Base-by-base conservation (phyloP, 805 yeast genomes). In the Suhomyces xylopsoci region DNA sequence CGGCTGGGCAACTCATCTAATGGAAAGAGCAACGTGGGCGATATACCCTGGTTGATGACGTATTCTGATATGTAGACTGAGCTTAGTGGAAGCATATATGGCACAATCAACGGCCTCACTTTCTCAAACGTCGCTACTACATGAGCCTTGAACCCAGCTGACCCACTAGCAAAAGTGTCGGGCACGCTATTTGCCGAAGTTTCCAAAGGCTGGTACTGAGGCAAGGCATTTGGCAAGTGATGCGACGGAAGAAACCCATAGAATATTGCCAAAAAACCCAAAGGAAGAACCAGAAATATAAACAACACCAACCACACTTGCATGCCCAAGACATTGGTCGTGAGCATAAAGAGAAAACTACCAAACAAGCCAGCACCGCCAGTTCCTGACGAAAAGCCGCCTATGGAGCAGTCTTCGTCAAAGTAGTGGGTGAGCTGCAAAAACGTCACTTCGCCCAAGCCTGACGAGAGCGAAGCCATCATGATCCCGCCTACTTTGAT, bases 301-400 rank as follows among this genome's bases (percentile, higher is more conserved):
- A 87, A 63, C 40, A 93, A 73, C 0, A 89, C 74, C 0, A 74
- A 52, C 54, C 74, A 74, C 0, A 88, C 84, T 6, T 81, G 68
- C 1, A 90, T 53, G 1, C 81, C 76, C 20, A 88, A 47, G 62
- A 90, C 71, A 1, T 93, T 86, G 0, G 97, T 93, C 60, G 89
- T 55, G 1, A 87, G 58, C 78, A 93, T 62, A 62, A 82, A 92
- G 12, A 80, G 63, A 50, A 87, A 88, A 51, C 92, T 83, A 0
- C 98, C 99, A 17, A 82, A 79, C 5, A 93, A 67, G 0, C 99
- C 99, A 1, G 99, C 98, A 17, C 90, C 96, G 3, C 99, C 98
- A 0, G 98, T 93, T 1, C 99, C 99, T 7, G 91, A 81, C 19
- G 96, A 88, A 83, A 96, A 93, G 0, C 96, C 97, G 48, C 85